Evolutionary conservation across 257 asterid genomes (phyloP), one percentile per base, ranked within the genome.

Genomic region (Solanum lycopersicoides): DNA sequence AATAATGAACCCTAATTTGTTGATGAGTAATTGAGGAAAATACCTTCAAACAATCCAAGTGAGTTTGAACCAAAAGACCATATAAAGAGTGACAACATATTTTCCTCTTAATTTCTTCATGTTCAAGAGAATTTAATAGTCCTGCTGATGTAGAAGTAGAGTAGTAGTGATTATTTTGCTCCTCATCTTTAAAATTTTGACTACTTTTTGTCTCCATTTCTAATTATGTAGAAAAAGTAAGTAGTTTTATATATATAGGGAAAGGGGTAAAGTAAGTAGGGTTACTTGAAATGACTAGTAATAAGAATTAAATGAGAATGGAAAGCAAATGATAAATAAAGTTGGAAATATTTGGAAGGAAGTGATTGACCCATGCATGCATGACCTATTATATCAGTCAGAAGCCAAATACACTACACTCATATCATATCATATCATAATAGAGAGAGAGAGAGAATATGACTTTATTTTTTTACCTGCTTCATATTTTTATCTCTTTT

Each of bases 61-160:
- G 88, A 86, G 88, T 86, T 4, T 86, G 28, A 71, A 86, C 88
- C 69, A 86, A 59, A 74, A 73, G 88, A 60, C 44, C 88, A 86
- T 72, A 86, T 72, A 86, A 86, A 72, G 88, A 50, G 82, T 86
- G 88, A 37, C 71, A 73, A 35, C 74, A 76, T 45, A 86, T 72
- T 74, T 47, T 74, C 88, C 28, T 73, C 88, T 86, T 86, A 42
- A 86, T 50, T 82, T 82, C 85, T 32, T 82, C 85, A 47, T 80
- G 69, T 16, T 80, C 25, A 4, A 66, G 15, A 66, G 73, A 66
- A 30, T 12, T 25, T 4, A 28, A 18, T 56, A 20, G 7, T 37
- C 39, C 66, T 8, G 68, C 44, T 80, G 85, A 80, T 80, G 20
- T 80, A 5, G 65, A 80, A 47, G 30, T 80, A 80, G 30, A 80